phyloP scores from a whole-genome alignment of 495 filamentous ascomycete genomes.

The Neurospora tetraspora region DNA sequence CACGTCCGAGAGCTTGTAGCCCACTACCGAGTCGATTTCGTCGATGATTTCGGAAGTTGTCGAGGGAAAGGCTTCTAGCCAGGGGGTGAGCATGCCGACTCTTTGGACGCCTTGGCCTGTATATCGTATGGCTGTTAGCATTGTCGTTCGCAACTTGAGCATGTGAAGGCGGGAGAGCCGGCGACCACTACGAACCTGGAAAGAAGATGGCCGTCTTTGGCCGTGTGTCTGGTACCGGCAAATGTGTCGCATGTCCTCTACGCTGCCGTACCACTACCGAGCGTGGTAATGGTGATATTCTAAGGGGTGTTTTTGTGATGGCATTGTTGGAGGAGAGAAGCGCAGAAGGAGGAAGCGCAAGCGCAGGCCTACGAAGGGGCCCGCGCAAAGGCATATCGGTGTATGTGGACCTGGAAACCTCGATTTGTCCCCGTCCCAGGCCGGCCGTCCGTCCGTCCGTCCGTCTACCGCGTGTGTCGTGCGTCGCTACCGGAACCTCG shows the following conservation, averaged over 20 bases:
- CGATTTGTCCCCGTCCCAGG: not conserved
- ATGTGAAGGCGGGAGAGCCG: too few species aligned
- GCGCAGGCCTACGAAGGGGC: not conserved
- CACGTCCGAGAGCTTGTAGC: slow-evolving; percentile 59
- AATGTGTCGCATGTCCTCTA: not conserved
- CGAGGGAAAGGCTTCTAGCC: slow-evolving; percentile 72
- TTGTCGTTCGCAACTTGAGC: not conserved
- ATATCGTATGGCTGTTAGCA: not conserved
- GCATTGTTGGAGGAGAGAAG: not conserved
- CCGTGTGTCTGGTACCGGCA: slow-evolving; percentile 12
- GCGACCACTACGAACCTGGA: slow-evolving; percentile 51
- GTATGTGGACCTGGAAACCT: not conserved
- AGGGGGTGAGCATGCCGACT: slow-evolving; percentile 80
- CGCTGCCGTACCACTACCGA: not conserved
- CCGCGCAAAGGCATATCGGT: not conserved
- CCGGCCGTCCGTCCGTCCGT: not conserved
- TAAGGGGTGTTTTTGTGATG: not conserved
- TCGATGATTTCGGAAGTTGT: slow-evolving; percentile 64
- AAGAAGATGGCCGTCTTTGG: slow-evolving; percentile 78
- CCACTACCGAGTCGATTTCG: slow-evolving; percentile 69
- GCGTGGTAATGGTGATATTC: not conserved
- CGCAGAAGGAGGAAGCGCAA: not conserved
- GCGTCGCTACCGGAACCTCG: not conserved
- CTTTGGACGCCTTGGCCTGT: slow-evolving; percentile 90
- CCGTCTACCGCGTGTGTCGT: not conserved